Base-by-base conservation (phyloP, 768 basidiomycete species). In the Phanerochaete sordida region DNA sequence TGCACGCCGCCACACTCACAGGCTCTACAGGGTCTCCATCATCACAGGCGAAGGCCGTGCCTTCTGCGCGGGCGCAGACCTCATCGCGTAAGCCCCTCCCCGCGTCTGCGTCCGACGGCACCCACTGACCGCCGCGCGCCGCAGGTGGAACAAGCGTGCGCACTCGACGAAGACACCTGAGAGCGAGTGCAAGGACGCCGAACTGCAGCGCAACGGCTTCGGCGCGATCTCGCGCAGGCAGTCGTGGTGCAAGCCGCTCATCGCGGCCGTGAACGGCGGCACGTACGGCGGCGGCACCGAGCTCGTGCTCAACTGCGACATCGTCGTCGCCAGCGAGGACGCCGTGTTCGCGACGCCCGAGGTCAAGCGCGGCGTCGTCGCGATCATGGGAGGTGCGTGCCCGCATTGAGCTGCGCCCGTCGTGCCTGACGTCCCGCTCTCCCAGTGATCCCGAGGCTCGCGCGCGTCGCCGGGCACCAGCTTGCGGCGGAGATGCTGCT, bases 21-120 rank as follows among this genome's bases (percentile, higher is more conserved):
- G 28, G 47, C 35, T 33, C 37, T 26, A 35, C 68, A 92, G 90
- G 91, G 87, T 88, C 11, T 82, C 79, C 37, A 78, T 93, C 64
- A 69, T 93, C 50, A 92, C 90, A 50, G 91, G 90, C 24, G 78
- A 81, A 61, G 90, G 90, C 12, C 81, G 84, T 46, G 68, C 80
- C 0, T 93, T 93, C 73, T 91, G 90, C 65, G 89, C 90, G 16
- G 91, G 91, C 16, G 88, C 88, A 39, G 91, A 93, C 71, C 77
- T 93, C 52, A 85, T 85, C 73, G 82, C 81, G 88, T 90, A 68
- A 59, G 84, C 78, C 3, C 26, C 35, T 19, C n/a, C 33, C 11
- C 13, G 7, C 19, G 3, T 26, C 7, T 6, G 8, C 16, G 8
- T 48, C 24, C 8, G 6, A n/a, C 44, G 5, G 35, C 21, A 26